These are phyloP conservation scores for Entomortierella parvispora DNA, from an alignment of 192 early-diverging fungal genomes.

Conservation along the genomic window DNA sequence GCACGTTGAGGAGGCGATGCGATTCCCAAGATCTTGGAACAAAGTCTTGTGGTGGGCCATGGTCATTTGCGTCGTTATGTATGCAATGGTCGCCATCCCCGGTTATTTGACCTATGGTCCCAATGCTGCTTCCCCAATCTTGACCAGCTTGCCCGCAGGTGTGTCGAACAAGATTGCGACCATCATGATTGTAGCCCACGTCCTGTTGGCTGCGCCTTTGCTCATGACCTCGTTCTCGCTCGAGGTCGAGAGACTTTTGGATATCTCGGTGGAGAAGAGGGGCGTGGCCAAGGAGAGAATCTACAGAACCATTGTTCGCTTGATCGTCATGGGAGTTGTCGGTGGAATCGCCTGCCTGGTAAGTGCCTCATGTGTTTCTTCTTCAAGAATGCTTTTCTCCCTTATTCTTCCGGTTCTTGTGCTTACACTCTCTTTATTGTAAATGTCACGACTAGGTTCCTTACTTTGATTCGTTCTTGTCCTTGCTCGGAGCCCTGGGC, in stretches of 20 bases:
- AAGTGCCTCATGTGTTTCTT: too few relatives aligned
- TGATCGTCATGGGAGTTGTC: constrained; percentile 53
- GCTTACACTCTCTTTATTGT: too few relatives aligned
- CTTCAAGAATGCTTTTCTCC: too few relatives aligned
- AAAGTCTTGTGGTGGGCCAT: constrained; percentile 63
- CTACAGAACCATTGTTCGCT: constrained; percentile 57
- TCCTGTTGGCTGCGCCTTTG: constrained; percentile 73
- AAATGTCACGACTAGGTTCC: too few relatives aligned
- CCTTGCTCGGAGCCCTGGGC: constrained; percentile 66
- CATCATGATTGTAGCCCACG: constrained; percentile 71
- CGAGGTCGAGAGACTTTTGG: constrained; percentile 66
- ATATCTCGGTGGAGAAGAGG: constrained; percentile 49
- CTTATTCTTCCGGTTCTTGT: too few relatives aligned
- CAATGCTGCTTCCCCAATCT: constrained; percentile 64
- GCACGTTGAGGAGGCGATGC: constrained; percentile 75
- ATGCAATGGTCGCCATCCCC: constrained; percentile 66
- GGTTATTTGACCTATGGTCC: constrained; percentile 74
- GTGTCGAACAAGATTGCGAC: constrained; percentile 58
- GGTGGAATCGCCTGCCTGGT: constrained; percentile 53
- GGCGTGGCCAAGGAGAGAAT: constrained; percentile 53
- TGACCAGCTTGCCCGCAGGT: constrained; percentile 66
- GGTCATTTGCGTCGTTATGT: constrained; percentile 68
- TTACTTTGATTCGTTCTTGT: constrained; percentile 70
- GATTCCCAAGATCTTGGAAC: constrained; percentile 64
- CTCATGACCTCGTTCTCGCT: constrained; percentile 70